These are phyloP conservation scores for Carex cristatella DNA, from an alignment of 176 grass and related monocot species.

Conservation along the genomic window DNA sequence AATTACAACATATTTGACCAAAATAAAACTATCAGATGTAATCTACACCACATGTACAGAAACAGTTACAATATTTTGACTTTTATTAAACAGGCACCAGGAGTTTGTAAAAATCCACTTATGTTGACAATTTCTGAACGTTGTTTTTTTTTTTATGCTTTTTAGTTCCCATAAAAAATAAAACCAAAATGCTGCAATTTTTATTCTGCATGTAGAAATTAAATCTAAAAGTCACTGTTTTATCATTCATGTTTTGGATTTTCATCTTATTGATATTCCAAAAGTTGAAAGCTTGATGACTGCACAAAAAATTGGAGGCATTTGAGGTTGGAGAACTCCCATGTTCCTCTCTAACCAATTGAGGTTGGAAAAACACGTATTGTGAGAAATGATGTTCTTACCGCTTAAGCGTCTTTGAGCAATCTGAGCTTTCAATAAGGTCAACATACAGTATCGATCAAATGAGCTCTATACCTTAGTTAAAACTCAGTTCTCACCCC, in stretches of 20 bases:
- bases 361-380: background rate
- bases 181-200: background rate
- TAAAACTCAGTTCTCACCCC: background rate
- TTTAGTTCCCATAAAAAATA: background rate
- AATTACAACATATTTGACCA: no score
- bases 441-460: background rate
- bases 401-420: background rate
- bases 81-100: background rate
- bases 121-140: background rate
- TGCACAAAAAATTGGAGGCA: background rate
- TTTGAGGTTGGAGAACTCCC: background rate
- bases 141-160: background rate
- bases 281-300: background rate
- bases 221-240: background rate
- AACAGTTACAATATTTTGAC: background rate
- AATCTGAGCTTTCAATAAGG: background rate
- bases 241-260: background rate
- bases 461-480: background rate
- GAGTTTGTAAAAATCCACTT: background rate
- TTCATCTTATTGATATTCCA: background rate
- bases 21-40: no score
- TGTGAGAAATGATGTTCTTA: background rate
- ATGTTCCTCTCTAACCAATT: background rate
- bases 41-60: no score
- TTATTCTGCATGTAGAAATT: conserved; percentile 1